Evolutionary conservation across 805 yeast genomes (phyloP), one percentile per base, ranked within the genome.

Genomic region (Metschnikowia cubensis): DNA sequence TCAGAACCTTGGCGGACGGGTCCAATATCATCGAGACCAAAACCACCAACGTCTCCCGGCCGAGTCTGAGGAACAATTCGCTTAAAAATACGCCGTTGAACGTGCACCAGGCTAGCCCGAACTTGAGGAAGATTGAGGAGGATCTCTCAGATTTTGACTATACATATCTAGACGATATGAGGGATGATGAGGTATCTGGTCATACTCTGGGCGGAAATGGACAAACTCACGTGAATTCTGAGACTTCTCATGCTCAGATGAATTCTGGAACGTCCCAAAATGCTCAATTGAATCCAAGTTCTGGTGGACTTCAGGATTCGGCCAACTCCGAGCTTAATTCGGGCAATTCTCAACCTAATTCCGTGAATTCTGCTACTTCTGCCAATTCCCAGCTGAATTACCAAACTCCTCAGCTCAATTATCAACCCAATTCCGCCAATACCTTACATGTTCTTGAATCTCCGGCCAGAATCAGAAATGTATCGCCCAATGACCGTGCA

Each of bases 1-100:
- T 81, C 25, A 73, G 78, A 53, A 70, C 73, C 43, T 60, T 76
- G 54, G 69, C 77, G 7, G 77, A 73, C 52, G 78, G 78, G 4
- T 66, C 75, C 15, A 71, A 70, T 47, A 62, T 73, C 22, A 69
- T 71, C 42, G 77, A 73, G 55, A 73, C 75, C 2, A 72, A 70
- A 17, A 70, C 76, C 11, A 71, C 68, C 50, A 72, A 71, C 50
- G 65, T 71, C 7, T 69, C 74, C 17, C 57, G 76, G 31, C 49
- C 60, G 14, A 66, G 59, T 43, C 69, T 74, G 2, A 57, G 76
- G 42, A 56, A 61, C 32, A 70, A 68, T 51, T 52, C 58, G 15
- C 43, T 56, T 8, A 55, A 70, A 32, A 62, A 58, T 42, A 63
- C 71, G 3, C 22, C 31, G 6, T 51, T 58, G 14, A 50, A 55